Evolutionary conservation across 345 rosid species (phyloP).

Genomic region (Moricandia moricandioides): DNA sequence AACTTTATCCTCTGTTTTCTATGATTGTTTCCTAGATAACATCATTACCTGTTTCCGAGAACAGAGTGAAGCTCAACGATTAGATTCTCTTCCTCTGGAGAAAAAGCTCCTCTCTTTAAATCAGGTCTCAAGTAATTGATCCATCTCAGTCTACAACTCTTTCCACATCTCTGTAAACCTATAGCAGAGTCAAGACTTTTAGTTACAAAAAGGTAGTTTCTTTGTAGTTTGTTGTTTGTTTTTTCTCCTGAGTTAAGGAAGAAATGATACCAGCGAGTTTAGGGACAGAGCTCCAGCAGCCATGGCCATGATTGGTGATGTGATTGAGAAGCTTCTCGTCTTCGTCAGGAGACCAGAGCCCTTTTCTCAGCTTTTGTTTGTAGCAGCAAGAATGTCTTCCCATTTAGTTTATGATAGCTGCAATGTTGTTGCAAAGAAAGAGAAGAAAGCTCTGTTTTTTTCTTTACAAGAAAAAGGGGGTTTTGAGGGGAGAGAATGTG

Average conservation of each 20-base stretch:
- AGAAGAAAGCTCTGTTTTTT: constrained; percentile 20
- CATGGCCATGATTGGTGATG: constrained; percentile 69
- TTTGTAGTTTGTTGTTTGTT: not conserved
- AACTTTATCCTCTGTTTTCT: not conserved
- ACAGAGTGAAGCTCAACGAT: constrained; percentile 73
- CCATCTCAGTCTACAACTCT: constrained; percentile 84
- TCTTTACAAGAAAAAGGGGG: too few species aligned
- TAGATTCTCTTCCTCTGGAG: constrained; percentile 70
- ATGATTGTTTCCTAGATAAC: too few species aligned
- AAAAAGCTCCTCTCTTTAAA: constrained; percentile 84
- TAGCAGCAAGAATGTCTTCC: constrained; percentile 81
- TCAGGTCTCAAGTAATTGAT: constrained; percentile 85
- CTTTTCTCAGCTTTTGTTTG: constrained; percentile 80
- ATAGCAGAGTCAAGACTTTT: not conserved
- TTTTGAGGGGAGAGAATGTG: constrained; percentile 25
- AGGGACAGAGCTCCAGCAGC: constrained; percentile 91
- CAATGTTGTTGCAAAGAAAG: constrained; percentile 22
- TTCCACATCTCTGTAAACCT: constrained; percentile 83
- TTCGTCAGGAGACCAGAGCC: constrained; percentile 92
- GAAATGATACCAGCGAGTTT: constrained; percentile 61
- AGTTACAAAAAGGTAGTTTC: not conserved
- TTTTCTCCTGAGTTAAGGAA: not conserved
- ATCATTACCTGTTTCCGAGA: constrained; percentile 73
- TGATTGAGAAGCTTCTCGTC: constrained; percentile 75
- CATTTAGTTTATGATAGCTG: constrained; percentile 43